These are phyloP conservation scores for Stagonosporopsis cucurbitacearum DNA, from an alignment of 2,329 filamentous ascomycete genomes.

Conservation along the genomic window DNA sequence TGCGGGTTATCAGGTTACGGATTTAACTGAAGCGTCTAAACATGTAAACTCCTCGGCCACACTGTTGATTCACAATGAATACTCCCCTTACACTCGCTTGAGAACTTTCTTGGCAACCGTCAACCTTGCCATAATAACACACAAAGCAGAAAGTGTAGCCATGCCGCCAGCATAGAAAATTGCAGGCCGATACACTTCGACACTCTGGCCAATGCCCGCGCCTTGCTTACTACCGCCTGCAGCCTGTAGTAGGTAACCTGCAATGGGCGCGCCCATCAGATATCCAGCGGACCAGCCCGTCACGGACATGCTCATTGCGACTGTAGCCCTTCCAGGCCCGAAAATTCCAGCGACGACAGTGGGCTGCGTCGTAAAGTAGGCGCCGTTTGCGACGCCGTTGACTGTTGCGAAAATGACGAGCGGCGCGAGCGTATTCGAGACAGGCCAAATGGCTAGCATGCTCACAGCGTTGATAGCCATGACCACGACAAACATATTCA, in stretches of 20 bases:
- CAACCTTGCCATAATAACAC: slow-evolving; percentile 8
- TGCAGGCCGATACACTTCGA: slow-evolving; percentile 34
- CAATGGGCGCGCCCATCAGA: slow-evolving; percentile 38
- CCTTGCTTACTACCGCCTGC: slow-evolving; percentile 26
- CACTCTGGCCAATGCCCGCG: slow-evolving; percentile 12
- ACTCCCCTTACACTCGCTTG: background rate
- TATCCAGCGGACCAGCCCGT: slow-evolving; percentile 37
- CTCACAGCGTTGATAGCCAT: slow-evolving; percentile 34
- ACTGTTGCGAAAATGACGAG: slow-evolving; percentile 34
- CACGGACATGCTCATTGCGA: slow-evolving; percentile 38
- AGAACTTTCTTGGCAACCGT: slow-evolving; percentile 10
- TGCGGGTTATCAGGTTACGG: background rate
- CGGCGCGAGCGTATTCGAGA: slow-evolving; percentile 30
- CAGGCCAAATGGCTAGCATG: slow-evolving; percentile 42
- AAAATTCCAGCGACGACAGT: slow-evolving; percentile 37
- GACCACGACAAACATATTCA: slow-evolving; percentile 40
- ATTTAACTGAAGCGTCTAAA: background rate
- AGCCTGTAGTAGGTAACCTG: slow-evolving; percentile 35
- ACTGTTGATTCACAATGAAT: background rate
- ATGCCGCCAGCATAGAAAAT: slow-evolving; percentile 40
- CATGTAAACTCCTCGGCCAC: background rate
- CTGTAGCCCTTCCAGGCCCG: slow-evolving; percentile 31
- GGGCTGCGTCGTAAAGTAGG: slow-evolving; percentile 36
- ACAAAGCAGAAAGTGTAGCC: slow-evolving; percentile 9
- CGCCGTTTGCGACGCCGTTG: slow-evolving; percentile 39